Evolutionary conservation across 2,329 filamentous ascomycete genomes (phyloP), one percentile per base, ranked within the genome.

Genomic region (Fusarium sp.): DNA sequence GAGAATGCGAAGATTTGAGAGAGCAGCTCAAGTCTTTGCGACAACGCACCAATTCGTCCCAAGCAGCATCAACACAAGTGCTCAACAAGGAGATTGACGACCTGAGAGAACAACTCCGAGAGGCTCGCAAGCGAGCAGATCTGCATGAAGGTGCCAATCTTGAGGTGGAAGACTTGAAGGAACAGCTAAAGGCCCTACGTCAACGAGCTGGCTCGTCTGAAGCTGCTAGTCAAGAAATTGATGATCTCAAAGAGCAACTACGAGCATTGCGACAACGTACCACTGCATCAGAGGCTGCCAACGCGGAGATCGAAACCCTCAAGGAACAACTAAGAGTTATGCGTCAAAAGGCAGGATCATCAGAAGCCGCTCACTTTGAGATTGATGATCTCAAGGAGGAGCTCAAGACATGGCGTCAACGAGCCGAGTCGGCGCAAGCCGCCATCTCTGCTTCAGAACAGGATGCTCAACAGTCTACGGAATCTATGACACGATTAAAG

Each of bases 401-500:
- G 42, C 70, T 72, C n/a, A 57, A 61, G 55, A 80, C 82, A 37
- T 69, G 71, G 53, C 58, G 66, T 44, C 67, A 68, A 65, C 68
- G 69, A 50, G 67, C 67, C 11, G 71, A 74, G 57, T 35, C 68
- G 58, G 44, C 75, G 5, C 76, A 77, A 29, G 73, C 74, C 31
- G 74, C 76, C 20, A 76, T 63, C 20, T 67, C 72, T 39, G 71
- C 75, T 35, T 77, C 79, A 8, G 75, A 79, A 37, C 78, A 80
- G 49, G 75, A 73, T 9, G 76, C 76, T 23, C 77, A 78, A 56
- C 76, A 78, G 21, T 77, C 78, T 21, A 71, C 74, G n/a, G 80
- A 84, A 44, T 83, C 80, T 23, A 78, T 88, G 47, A 82, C 85
- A 29, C 85, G 86, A 39, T 79, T 89, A 41, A 86, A 84, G 70